Evolutionary conservation across 352 stramenopile genomes (phyloP).

Genomic region (Phytopythium boreale): DNA sequence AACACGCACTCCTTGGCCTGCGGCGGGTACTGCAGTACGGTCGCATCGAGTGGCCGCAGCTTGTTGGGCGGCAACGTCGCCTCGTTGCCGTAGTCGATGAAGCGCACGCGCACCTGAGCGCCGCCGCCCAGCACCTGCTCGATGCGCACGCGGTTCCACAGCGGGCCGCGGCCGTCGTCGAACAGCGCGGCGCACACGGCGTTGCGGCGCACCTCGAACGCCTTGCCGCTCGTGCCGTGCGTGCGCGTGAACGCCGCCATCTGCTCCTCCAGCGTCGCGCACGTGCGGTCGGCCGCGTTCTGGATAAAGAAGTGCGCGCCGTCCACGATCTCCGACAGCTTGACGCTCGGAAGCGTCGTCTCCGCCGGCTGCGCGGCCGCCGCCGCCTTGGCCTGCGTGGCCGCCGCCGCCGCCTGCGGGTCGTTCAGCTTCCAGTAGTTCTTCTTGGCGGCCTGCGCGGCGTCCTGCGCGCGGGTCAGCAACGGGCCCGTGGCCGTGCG

Average conservation of each 20-base stretch:
- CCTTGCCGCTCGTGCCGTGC: constrained; percentile 85
- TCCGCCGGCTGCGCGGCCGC: constrained; percentile 35
- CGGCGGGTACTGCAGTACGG: constrained; percentile 87
- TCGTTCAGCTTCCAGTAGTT: constrained; percentile 93
- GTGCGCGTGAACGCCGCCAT: constrained; percentile 92
- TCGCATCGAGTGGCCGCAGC: constrained; percentile 89
- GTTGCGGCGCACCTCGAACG: constrained; percentile 90
- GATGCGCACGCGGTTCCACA: constrained; percentile 95
- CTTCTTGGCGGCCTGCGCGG: constrained; percentile 90
- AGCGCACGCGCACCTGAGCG: constrained; percentile 75
- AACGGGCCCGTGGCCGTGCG: constrained; percentile 81
- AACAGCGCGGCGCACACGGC: constrained; percentile 94
- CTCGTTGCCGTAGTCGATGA: constrained; percentile 96
- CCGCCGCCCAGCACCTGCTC: constrained; percentile 67
- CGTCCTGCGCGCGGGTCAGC: constrained; percentile 78
- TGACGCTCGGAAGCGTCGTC: constrained; percentile 59
- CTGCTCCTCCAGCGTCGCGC: constrained; percentile 89
- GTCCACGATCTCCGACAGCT: constrained; percentile 94
- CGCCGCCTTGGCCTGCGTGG: constrained; percentile 24
- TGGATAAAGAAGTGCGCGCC: constrained; percentile 94
- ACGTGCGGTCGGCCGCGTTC: constrained; percentile 84
- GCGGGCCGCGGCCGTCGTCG: constrained; percentile 90
- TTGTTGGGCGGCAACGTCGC: constrained; percentile 78
- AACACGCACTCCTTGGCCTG: constrained; percentile 85
- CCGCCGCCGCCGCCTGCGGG: constrained; percentile 37